A percentile compares a stretch with the other conserved stretches of the same genome.
These are phyloP conservation scores for Didymella sp. DNA, from an alignment of 2,329 filamentous ascomycete genomes.

Conservation along the genomic window DNA sequence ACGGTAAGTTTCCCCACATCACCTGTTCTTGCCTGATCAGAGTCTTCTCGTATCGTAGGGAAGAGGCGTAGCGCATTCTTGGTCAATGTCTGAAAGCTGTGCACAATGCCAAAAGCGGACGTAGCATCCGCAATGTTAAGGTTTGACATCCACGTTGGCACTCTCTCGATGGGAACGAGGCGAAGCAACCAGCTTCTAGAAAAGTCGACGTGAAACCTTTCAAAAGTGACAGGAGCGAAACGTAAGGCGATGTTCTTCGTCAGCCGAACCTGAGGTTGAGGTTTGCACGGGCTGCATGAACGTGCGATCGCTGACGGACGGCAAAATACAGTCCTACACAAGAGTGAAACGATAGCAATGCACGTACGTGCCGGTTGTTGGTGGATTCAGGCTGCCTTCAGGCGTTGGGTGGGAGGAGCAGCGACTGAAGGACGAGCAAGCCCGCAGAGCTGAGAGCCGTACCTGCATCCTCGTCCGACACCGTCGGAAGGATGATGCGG, in stretches of 20 bases:
- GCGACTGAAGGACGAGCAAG: constrained; percentile 6
- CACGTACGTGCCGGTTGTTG: constrained; percentile 23
- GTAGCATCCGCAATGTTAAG: constrained; percentile 29
- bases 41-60: constrained; percentile 16
- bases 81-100: constrained; percentile 23
- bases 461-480: constrained; percentile 11
- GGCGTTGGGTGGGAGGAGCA: constrained; percentile 14
- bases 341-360: constrained; percentile 32
- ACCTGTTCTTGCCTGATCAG: constrained; percentile 20
- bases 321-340: constrained; percentile 20
- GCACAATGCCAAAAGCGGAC: constrained; percentile 22
- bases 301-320: constrained; percentile 21
- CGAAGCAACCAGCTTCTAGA: constrained; percentile 37
- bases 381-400: constrained; percentile 20
- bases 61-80: constrained; percentile 19
- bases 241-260: constrained; percentile 27
- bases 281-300: constrained; percentile 40
- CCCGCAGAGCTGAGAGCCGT: constrained; percentile 17
- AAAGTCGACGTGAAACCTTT: constrained; percentile 40
- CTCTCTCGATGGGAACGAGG: constrained; percentile 24
- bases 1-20: constrained; percentile 30
- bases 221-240: constrained; percentile 34
- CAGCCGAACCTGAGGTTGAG: constrained; percentile 26
- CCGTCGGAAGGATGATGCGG: constrained; percentile 7
- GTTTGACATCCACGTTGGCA: constrained; percentile 32